phyloP scores from a whole-genome alignment of 2,329 filamentous ascomycete genomes.

The Endothia cerciana region DNA sequence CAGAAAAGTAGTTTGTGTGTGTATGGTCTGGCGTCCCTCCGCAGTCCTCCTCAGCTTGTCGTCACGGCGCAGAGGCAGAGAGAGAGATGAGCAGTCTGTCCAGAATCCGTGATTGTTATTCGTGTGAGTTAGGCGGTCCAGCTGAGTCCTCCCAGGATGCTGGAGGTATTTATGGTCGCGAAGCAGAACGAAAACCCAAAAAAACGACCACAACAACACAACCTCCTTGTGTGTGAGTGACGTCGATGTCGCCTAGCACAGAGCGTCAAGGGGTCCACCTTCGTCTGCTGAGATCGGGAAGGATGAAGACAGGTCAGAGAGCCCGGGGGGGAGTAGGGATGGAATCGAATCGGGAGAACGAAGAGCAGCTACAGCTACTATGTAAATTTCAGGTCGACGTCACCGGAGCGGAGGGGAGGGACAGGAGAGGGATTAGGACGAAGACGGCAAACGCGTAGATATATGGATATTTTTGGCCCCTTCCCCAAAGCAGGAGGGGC shows the following conservation, averaged over 20 bases:
- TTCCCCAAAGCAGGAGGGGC: background rate
- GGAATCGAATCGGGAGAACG: background rate
- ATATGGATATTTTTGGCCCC: constrained; percentile 9
- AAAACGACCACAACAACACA: background rate
- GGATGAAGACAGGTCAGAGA: background rate
- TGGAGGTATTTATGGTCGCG: background rate
- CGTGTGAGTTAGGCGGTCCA: background rate
- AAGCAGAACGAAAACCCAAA: background rate
- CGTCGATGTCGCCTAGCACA: constrained; percentile 16
- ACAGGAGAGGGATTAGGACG: background rate
- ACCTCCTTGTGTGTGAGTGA: constrained; percentile 7
- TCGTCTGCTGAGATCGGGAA: background rate
- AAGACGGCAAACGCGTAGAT: constrained; percentile 11
- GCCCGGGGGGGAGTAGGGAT: background rate
- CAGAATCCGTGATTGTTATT: background rate
- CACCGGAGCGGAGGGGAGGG: constrained; percentile 5
- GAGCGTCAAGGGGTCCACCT: constrained; percentile 3
- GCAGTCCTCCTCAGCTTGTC: background rate
- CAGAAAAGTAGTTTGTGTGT: background rate
- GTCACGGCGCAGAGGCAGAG: no score
- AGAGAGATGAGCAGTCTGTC: background rate
- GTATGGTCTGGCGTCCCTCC: background rate
- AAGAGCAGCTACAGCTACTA: background rate
- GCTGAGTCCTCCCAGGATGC: background rate
- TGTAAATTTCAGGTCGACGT: constrained; percentile 9